Evolutionary conservation across 192 early-diverging fungal genomes (phyloP).

Genomic region (Coemansia sp.): DNA sequence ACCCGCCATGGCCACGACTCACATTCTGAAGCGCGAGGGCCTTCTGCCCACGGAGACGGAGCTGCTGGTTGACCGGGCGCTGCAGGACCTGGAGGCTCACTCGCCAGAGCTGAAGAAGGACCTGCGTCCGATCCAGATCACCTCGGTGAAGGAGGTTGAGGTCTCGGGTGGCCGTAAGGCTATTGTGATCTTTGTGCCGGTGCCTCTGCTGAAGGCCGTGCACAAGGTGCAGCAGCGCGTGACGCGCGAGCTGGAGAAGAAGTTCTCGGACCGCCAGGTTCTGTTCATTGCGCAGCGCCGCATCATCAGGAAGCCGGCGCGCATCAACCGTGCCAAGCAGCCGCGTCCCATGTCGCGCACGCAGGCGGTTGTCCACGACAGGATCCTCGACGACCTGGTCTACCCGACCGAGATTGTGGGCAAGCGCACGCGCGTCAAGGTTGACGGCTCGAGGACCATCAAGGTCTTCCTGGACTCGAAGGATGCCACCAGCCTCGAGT

Average conservation of each 20-base stretch:
- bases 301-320: constrained; percentile 90
- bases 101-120: constrained; percentile 96
- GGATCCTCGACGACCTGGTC: constrained; percentile 94
- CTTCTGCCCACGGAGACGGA: constrained; percentile 73
- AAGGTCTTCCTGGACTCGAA: constrained; percentile 98
- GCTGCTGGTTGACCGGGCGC: constrained; percentile 90
- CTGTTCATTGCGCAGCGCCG: constrained; percentile 91
- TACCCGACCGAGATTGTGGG: constrained; percentile 99
- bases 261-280: constrained; percentile 99
- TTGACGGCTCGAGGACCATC: constrained; percentile 88
- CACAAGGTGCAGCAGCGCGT: constrained; percentile 96
- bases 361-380: constrained; percentile 93
- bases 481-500: constrained; percentile 95
- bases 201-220: constrained; percentile 88
- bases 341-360: constrained; percentile 93
- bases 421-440: constrained; percentile 94
- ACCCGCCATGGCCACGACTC: constrained; percentile 42
- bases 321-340: constrained; percentile 85
- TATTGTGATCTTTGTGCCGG: constrained; percentile 94
- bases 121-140: constrained; percentile 90
- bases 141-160: constrained; percentile 94
- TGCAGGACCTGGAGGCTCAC: constrained; percentile 92
- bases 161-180: constrained; percentile 94
- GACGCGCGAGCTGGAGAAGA: constrained; percentile 99
- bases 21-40: constrained; percentile 51